Conservation (phyloP, 805 yeast species). For the Kodamaea kaohsiungensis region DNA sequence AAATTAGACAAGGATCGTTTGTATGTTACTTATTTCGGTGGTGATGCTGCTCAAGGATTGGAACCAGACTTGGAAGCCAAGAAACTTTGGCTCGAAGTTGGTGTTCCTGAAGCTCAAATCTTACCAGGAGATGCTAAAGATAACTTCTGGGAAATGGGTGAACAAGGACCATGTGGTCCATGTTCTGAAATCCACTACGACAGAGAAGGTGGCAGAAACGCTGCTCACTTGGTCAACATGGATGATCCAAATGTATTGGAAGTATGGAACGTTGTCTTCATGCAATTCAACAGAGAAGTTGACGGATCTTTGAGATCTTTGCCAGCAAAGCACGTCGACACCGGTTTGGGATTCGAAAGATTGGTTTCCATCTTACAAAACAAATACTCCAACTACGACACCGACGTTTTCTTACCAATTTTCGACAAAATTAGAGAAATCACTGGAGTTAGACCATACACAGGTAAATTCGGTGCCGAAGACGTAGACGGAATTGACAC, state of each 20-base stretch:
- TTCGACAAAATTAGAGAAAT: constrained; percentile 86
- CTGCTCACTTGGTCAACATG: constrained; percentile 83
- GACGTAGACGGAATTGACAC: constrained; percentile 95
- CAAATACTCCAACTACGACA: constrained; percentile 91
- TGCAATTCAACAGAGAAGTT: constrained; percentile 93
- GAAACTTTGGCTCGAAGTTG: constrained; percentile 79
- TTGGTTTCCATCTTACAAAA: constrained; percentile 92
- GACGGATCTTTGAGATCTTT: constrained; percentile 76
- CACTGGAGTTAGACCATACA: constrained; percentile 88
- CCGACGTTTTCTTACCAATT: constrained; percentile 92
- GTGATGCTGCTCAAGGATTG: constrained; percentile 78
- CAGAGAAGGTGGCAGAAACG: constrained; percentile 98
- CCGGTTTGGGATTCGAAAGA: constrained; percentile 99
- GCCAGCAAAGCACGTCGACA: constrained; percentile 95
- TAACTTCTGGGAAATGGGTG: constrained; percentile 99
- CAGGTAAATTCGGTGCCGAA: constrained; percentile 91
- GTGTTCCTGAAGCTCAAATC: constrained; percentile 90
- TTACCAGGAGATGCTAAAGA: constrained; percentile 88
- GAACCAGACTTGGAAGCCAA: constrained; percentile 95
- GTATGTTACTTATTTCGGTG: constrained; percentile 96
- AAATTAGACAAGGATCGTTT: constrained; percentile 77
- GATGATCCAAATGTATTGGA: constrained; percentile 98
- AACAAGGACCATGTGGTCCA: constrained; percentile 99
- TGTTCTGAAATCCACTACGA: constrained; percentile 98
- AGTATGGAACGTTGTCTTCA: constrained; percentile 97